Conservation (phyloP, 2,329 filamentous ascomycete genomes). For the Colletotrichum somersetense region DNA sequence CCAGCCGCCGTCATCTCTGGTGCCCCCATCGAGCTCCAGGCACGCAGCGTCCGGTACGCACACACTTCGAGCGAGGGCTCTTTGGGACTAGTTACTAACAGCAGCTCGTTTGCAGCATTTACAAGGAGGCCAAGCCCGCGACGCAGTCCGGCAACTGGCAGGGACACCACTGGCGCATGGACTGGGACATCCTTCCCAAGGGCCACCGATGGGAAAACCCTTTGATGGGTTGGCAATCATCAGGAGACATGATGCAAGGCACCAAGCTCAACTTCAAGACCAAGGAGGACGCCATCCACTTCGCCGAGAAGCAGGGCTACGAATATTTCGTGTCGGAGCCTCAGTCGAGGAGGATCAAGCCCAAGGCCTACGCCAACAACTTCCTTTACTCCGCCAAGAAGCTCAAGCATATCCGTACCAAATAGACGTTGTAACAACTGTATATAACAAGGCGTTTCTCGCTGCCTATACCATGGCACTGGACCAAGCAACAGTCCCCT, state of each 20-base stretch:
- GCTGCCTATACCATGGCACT: no score
- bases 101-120: conserved; percentile 75
- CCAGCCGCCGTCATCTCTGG: conserved; percentile 91
- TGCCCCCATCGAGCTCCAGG: conserved; percentile 93
- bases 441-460: conserved; percentile 46
- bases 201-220: conserved; percentile 99
- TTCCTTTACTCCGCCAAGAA: conserved; percentile 88
- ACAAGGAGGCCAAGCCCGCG: conserved; percentile 90
- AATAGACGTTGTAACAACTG: conserved; percentile 63
- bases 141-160: conserved; percentile 95
- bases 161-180: conserved; percentile 91
- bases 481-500: no score
- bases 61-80: not conserved
- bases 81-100: not conserved
- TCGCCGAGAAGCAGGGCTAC: conserved; percentile 99
- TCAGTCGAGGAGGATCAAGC: conserved; percentile 84
- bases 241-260: conserved; percentile 94
- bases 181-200: conserved; percentile 94
- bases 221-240: conserved; percentile 98
- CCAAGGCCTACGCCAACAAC: conserved; percentile 98
- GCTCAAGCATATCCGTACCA: conserved; percentile 88
- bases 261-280: conserved; percentile 89
- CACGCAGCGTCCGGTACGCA: conserved; percentile 88
- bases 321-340: conserved; percentile 99
- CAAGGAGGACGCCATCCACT: conserved; percentile 94